Conservation (phyloP, 1,284 basidiomycete species). For the Apiotrichum mycotoxinovorans region DNA sequence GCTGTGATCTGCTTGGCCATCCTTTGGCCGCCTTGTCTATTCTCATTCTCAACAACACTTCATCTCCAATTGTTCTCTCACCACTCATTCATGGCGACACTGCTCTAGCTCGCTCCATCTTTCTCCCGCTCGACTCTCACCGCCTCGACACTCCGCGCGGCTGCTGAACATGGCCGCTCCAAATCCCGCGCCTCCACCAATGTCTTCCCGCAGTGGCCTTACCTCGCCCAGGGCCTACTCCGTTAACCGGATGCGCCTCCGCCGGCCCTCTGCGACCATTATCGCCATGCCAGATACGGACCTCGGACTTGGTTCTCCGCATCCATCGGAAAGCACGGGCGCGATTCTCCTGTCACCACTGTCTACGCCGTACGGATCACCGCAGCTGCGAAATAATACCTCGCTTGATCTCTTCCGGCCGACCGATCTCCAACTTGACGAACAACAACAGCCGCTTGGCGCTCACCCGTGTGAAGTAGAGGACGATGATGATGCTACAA, state of each 20-base stretch:
- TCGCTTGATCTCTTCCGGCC: neutral
- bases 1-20: too few relatives aligned
- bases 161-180: too few relatives aligned
- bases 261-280: conserved; percentile 1
- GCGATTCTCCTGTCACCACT: neutral
- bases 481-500: neutral
- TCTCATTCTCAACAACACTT: too few relatives aligned
- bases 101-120: too few relatives aligned
- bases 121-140: too few relatives aligned
- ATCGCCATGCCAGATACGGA: neutral
- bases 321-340: conserved; percentile 1
- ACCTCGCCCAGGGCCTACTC: neutral
- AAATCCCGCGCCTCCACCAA: too few relatives aligned
- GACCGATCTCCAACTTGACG: neutral
- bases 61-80: too few relatives aligned
- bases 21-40: too few relatives aligned
- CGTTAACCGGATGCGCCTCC: neutral
- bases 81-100: too few relatives aligned
- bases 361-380: neutral
- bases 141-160: too few relatives aligned
- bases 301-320: neutral
- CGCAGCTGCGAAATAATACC: neutral
- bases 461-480: conserved; percentile 12
- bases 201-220: too few relatives aligned
- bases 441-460: neutral